Conservation (phyloP, 225 moss, liverwort and hornwort genomes). For the Pseudoscleropodium purum region DNA sequence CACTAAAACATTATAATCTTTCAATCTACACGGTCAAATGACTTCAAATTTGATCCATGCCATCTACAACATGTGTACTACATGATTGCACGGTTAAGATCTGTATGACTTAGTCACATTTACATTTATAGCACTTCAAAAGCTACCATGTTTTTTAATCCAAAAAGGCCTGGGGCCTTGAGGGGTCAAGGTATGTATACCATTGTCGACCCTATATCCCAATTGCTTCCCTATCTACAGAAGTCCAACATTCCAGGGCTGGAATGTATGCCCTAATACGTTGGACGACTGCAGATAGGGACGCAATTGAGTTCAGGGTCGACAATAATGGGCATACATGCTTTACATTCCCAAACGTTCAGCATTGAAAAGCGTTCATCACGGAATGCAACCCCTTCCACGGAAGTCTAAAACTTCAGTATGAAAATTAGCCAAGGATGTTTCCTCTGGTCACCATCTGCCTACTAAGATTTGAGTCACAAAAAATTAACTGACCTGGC, state of each 20-base stretch:
- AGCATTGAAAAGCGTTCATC: not conserved
- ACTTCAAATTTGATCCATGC: too few species aligned
- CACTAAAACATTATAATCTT: too few species aligned
- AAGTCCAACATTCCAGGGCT: not conserved
- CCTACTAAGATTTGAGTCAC: not conserved
- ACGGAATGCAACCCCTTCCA: not conserved
- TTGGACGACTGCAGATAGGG: not conserved
- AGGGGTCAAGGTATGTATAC: not conserved
- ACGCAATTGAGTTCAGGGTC: not conserved
- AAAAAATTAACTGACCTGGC: not conserved
- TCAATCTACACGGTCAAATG: too few species aligned
- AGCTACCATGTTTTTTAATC: too few species aligned
- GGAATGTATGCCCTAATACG: not conserved
- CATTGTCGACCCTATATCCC: not conserved
- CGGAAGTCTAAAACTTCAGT: not conserved
- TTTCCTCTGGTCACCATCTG: not conserved
- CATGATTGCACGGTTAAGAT: too few species aligned
- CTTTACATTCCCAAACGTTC: not conserved
- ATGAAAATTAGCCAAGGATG: not conserved
- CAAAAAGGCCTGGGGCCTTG: too few species aligned
- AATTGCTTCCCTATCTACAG: not conserved
- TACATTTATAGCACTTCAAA: too few species aligned
- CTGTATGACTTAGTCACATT: too few species aligned
- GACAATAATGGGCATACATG: not conserved
- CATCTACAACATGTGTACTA: too few species aligned